Conservation (phyloP, 176 grass and related monocot species). For the Oryza meyeriana region DNA sequence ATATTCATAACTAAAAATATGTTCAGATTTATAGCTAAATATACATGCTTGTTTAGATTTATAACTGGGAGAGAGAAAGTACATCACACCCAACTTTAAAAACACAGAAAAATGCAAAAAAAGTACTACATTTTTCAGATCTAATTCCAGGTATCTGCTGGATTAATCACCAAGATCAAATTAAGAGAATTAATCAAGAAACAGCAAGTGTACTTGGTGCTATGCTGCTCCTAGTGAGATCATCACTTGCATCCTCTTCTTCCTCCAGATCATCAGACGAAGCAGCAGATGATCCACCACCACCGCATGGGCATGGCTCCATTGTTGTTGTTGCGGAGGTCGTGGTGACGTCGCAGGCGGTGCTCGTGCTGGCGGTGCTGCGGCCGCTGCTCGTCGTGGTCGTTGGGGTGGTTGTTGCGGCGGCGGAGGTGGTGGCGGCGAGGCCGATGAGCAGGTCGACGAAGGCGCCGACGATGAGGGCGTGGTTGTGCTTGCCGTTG, state of each 20-base stretch:
- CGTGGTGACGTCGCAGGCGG: neutral
- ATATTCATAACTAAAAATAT: no score
- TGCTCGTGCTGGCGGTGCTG: neutral
- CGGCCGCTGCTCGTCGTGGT: neutral
- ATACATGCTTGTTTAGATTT: no score
- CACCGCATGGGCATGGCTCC: neutral
- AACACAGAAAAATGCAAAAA: neutral
- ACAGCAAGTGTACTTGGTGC: neutral
- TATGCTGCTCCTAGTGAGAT: neutral
- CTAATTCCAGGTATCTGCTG: neutral
- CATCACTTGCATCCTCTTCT: neutral
- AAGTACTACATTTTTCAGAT: neutral
- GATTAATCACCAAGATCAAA: neutral
- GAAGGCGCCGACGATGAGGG: conserved; percentile 78
- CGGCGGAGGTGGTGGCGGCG: conserved; percentile 1
- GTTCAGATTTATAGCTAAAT: no score
- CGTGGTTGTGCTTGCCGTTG: conserved; percentile 81
- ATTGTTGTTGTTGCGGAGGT: neutral
- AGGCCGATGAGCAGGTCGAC: conserved; percentile 72
- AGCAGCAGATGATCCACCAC: neutral
- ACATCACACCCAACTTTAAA: neutral
- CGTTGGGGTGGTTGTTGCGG: conserved; percentile 5
- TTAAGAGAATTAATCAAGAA: neutral
- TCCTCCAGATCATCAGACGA: conserved; percentile 8
- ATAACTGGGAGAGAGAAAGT: no score